Percentiles rank a stretch among this genome's conserved stretches.
phyloP scores from a whole-genome alignment of 176 grass and related monocot genomes.

The Alloteropsis semialata region DNA sequence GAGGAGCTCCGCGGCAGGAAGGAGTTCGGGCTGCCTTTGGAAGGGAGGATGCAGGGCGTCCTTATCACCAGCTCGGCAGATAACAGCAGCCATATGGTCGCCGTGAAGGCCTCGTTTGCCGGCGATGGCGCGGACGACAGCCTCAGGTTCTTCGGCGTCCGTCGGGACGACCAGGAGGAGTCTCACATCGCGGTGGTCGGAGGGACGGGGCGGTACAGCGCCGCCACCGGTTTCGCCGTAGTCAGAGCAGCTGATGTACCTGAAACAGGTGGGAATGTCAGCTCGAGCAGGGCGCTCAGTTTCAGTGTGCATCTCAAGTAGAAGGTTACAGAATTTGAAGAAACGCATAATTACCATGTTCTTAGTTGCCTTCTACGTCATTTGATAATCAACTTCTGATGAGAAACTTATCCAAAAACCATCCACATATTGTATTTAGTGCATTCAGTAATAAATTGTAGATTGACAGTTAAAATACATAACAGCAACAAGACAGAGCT shows the following conservation, averaged over 20 bases:
- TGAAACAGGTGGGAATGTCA: background rate
- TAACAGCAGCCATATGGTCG: constrained; percentile 44
- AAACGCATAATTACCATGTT: background rate
- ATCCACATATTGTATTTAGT: background rate
- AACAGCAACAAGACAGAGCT: background rate
- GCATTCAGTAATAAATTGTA: background rate
- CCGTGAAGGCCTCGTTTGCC: constrained; percentile 53
- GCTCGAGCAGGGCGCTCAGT: constrained; percentile 24
- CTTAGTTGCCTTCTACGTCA: background rate
- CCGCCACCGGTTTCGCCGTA: constrained; percentile 49
- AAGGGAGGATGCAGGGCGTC: constrained; percentile 62
- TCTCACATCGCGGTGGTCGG: constrained; percentile 71
- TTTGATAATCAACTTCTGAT: background rate
- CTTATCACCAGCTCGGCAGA: constrained; percentile 48
- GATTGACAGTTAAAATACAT: background rate
- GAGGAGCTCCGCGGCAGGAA: constrained; percentile 45
- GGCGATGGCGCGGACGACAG: constrained; percentile 31
- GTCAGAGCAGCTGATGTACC: background rate
- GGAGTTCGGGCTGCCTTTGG: constrained; percentile 29
- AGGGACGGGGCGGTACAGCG: constrained; percentile 53
- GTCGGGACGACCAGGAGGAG: constrained; percentile 24
- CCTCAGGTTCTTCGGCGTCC: constrained; percentile 72
- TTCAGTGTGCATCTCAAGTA: constrained; percentile 62
- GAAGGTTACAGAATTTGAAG: background rate
- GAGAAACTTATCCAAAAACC: background rate